Conservation (phyloP, 2,329 filamentous ascomycete genomes). For the Aureobasidium pullulans region DNA sequence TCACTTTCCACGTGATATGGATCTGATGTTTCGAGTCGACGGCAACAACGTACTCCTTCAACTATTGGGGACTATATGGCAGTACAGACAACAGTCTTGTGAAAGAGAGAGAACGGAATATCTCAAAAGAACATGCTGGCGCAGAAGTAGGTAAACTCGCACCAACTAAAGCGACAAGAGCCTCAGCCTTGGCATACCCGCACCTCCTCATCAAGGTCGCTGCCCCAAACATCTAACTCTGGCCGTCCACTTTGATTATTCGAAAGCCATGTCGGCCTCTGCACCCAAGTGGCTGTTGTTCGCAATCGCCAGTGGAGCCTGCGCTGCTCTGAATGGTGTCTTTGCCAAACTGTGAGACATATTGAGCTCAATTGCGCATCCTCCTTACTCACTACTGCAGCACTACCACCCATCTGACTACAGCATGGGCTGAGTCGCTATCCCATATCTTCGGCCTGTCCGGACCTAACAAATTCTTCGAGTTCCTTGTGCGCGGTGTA, state of each 20-base stretch:
- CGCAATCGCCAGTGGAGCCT: slow-evolving; percentile 66
- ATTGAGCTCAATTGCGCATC: not conserved
- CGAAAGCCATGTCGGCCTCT: not conserved
- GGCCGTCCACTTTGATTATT: not conserved
- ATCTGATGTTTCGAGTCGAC: no score
- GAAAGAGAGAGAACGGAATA: no score
- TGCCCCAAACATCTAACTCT: not conserved
- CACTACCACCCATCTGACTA: slow-evolving; percentile 54
- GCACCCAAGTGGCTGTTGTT: slow-evolving; percentile 49
- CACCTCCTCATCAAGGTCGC: slow-evolving; percentile 10
- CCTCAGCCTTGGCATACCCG: not conserved
- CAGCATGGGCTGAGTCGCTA: slow-evolving; percentile 44
- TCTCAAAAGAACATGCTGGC: no score
- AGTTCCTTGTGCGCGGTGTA: slow-evolving; percentile 46
- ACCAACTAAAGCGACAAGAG: not conserved
- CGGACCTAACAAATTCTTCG: slow-evolving; percentile 40
- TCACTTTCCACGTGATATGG: not conserved
- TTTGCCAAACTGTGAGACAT: slow-evolving; percentile 68
- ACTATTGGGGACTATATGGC: no score
- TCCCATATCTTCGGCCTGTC: slow-evolving; percentile 41
- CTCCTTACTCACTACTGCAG: slow-evolving; percentile 28
- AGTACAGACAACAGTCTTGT: no score
- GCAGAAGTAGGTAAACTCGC: no score
- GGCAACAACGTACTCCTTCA: not conserved
- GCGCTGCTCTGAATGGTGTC: slow-evolving; percentile 73